These are phyloP conservation scores for Henckelia pumila DNA, from an alignment of 257 asterid genomes.

Conservation along the genomic window DNA sequence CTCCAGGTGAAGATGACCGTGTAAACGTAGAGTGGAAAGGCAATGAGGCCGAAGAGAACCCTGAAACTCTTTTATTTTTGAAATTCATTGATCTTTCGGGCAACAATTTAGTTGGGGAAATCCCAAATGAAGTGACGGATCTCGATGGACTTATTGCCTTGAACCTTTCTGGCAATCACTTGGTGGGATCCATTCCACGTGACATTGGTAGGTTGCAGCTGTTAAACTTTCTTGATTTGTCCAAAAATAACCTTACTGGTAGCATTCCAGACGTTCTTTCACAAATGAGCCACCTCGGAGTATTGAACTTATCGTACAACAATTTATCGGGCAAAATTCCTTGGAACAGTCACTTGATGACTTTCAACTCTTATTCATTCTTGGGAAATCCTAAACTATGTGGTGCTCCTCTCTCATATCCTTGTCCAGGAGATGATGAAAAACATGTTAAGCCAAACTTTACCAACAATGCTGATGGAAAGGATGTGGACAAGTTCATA, in stretches of 20 bases:
- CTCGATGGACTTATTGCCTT: constrained; percentile 16
- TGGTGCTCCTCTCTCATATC: constrained; percentile 20
- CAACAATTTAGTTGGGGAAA: constrained; percentile 19
- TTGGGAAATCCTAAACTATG: constrained; percentile 26
- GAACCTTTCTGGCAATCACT: constrained; percentile 28
- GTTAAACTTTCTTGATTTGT: constrained; percentile 32
- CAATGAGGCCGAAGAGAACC: neutral
- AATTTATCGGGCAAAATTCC: neutral
- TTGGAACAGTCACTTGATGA: neutral
- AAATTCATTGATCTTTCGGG: constrained; percentile 28
- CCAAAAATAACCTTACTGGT: constrained; percentile 27
- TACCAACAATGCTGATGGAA: neutral
- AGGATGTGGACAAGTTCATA: constrained; percentile 10
- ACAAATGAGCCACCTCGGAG: neutral
- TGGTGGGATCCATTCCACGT: constrained; percentile 25
- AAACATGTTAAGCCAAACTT: neutral
- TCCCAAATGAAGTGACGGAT: constrained; percentile 21
- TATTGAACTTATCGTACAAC: constrained; percentile 26
- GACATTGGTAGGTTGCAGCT: constrained; percentile 16
- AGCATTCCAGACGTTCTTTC: constrained; percentile 24
- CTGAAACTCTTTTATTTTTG: constrained; percentile 6
- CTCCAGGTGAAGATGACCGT: neutral
- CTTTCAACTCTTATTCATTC: constrained; percentile 22
- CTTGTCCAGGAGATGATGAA: constrained; percentile 19
- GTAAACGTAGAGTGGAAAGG: constrained; percentile 23